phyloP scores from a whole-genome alignment of 495 filamentous ascomycete genomes.

The Rostrohypoxylon terebratum region DNA sequence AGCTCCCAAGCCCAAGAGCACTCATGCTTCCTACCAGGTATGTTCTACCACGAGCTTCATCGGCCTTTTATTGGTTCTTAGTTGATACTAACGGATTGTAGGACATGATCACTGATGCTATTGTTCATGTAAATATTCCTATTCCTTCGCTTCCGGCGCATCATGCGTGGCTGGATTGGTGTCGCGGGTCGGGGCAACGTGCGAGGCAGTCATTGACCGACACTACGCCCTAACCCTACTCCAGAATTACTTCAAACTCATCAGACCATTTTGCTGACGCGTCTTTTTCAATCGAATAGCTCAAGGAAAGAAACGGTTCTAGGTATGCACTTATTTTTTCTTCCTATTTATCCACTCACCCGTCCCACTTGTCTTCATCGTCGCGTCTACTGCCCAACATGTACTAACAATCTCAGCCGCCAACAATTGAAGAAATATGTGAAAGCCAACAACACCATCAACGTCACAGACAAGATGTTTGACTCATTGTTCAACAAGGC shows the following conservation, averaged over 20 bases:
- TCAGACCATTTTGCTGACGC: constrained; percentile 58
- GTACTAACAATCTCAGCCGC: constrained; percentile 72
- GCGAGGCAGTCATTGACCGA: constrained; percentile 25
- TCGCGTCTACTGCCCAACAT: constrained; percentile 4
- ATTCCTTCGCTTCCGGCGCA: constrained; percentile 57
- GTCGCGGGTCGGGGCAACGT: constrained; percentile 42
- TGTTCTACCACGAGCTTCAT: constrained; percentile 52
- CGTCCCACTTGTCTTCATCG: constrained; percentile 21
- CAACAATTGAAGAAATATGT: constrained; percentile 99
- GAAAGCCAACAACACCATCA: constrained; percentile 91
- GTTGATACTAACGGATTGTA: constrained; percentile 56
- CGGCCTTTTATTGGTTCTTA: constrained; percentile 36
- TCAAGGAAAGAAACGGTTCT: constrained; percentile 74
- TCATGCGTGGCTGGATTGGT: constrained; percentile 42
- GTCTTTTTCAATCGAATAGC: constrained; percentile 57
- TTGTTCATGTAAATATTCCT: constrained; percentile 68
- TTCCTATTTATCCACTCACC: constrained; percentile 4
- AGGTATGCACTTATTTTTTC: constrained; percentile 61
- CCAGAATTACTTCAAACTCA: constrained; percentile 26
- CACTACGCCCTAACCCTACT: constrained; percentile 35
- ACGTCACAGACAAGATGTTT: constrained; percentile 77
- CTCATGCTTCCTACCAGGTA: constrained; percentile 68
- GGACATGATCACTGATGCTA: constrained; percentile 78
- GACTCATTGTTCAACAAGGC: constrained; percentile 94
- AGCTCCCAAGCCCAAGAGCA: constrained; percentile 68